Percentiles rank a stretch among this genome's conserved stretches.
Conservation (phyloP, 2,329 filamentous ascomycete species). For the Fusarium sterilihyphosum region DNA sequence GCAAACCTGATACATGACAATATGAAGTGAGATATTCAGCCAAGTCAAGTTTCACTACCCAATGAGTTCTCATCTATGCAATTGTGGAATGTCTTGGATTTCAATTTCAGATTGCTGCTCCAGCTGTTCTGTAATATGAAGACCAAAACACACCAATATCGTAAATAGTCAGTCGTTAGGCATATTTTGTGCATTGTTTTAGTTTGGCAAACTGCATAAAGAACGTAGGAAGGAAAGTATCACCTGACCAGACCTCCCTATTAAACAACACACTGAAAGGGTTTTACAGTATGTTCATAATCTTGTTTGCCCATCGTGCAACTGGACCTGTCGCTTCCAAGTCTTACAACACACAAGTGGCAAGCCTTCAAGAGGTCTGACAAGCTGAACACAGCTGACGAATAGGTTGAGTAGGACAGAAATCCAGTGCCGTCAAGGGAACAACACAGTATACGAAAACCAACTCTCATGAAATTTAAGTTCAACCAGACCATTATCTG, state of each 20-base stretch:
- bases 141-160: neutral
- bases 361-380: constrained; percentile 12
- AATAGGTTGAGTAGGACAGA: constrained; percentile 8
- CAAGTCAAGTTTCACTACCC: neutral
- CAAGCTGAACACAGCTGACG: constrained; percentile 1
- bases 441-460: neutral
- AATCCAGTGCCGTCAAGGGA: neutral
- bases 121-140: constrained; percentile 11
- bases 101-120: neutral
- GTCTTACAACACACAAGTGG: constrained; percentile 36
- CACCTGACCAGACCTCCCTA: neutral
- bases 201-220: neutral
- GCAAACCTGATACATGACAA: constrained; percentile 19
- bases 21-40: constrained; percentile 20
- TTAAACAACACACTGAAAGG: neutral
- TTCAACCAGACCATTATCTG: neutral
- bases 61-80: neutral
- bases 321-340: constrained; percentile 1
- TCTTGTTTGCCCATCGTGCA: neutral
- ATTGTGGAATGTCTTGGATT: neutral
- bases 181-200: neutral
- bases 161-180: neutral
- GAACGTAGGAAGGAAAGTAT: neutral
- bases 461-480: neutral
- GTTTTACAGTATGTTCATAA: neutral